Evolutionary conservation across 352 stramenopile genomes (phyloP).

Genomic region (Saprolegnia diclina): DNA sequence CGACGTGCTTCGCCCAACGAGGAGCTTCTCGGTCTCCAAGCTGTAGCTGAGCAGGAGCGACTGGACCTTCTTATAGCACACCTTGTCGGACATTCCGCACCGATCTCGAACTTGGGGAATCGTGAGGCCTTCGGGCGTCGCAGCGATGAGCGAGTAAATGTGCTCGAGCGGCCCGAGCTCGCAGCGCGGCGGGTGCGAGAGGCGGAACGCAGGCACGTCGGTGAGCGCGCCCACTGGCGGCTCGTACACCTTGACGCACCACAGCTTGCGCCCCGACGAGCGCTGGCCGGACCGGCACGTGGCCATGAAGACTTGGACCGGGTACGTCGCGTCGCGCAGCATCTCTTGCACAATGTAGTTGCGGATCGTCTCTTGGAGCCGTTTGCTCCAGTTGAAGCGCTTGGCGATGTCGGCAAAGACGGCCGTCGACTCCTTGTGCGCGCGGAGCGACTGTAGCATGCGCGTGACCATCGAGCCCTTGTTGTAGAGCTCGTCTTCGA

Average conservation of each 20-base stretch:
- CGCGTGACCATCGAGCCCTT: conserved; percentile 53
- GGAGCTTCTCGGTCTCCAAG: neutral
- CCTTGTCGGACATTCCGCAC: conserved; percentile 46
- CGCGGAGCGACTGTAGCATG: conserved; percentile 60
- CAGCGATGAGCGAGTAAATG: conserved; percentile 6
- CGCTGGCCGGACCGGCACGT: conserved; percentile 35
- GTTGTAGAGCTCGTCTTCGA: conserved; percentile 51
- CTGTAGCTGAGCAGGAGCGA: conserved; percentile 7
- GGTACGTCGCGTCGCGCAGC: conserved; percentile 46
- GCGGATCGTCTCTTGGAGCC: conserved; percentile 70
- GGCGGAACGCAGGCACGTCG: neutral
- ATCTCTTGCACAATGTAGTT: conserved; percentile 81
- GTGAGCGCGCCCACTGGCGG: neutral
- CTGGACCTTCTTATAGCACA: conserved; percentile 23
- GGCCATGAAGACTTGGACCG: conserved; percentile 76
- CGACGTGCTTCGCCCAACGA: conserved; percentile 69
- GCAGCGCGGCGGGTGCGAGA: neutral
- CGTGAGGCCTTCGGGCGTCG: conserved; percentile 41
- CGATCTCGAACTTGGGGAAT: conserved; percentile 76
- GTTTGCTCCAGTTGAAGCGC: conserved; percentile 71
- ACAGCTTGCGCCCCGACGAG: conserved; percentile 64
- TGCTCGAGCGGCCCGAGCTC: conserved; percentile 1
- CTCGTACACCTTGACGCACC: conserved; percentile 52
- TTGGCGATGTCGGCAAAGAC: conserved; percentile 82
- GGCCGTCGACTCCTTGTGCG: conserved; percentile 57